A percentile compares a stretch with the other conserved stretches of the same genome.
Conservation (phyloP, 768 basidiomycete genomes). For the Pleurotus platypus region DNA sequence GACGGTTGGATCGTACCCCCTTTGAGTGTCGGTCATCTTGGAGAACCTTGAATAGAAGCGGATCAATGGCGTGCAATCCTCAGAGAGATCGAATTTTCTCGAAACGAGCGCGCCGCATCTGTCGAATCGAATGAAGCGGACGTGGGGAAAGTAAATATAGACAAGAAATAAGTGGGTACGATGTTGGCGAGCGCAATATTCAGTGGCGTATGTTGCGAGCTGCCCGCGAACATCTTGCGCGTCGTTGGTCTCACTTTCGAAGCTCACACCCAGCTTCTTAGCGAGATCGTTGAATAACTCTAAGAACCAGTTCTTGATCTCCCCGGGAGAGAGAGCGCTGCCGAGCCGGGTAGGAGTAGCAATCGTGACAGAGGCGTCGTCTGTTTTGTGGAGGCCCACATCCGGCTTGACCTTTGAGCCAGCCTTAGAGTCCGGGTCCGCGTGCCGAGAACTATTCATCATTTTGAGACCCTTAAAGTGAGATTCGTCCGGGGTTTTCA, state of each 20-base stretch:
- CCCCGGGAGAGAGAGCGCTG: neutral
- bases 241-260: neutral
- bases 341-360: neutral
- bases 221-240: slow-evolving; percentile 13
- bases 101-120: slow-evolving; percentile 25
- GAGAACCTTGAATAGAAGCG: slow-evolving; percentile 23
- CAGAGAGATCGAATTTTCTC: slow-evolving; percentile 17
- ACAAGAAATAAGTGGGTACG: slow-evolving; percentile 27
- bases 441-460: neutral
- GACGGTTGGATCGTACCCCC: neutral
- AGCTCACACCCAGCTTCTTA: neutral
- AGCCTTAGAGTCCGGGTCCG: neutral
- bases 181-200: slow-evolving; percentile 21
- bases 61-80: slow-evolving; percentile 10
- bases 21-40: neutral
- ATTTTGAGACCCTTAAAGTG: neutral
- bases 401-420: neutral
- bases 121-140: slow-evolving; percentile 32
- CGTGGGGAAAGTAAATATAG: slow-evolving; percentile 18
- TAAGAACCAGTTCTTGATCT: neutral
- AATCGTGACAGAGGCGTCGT: neutral
- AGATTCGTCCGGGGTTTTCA: too few relatives aligned
- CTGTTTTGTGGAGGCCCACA: neutral
- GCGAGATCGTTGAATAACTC: neutral
- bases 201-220: slow-evolving; percentile 20